Evolutionary conservation across 2,329 filamentous ascomycete species (phyloP), one percentile per base, ranked within the genome.

Genomic region (Diaporthe sp.): DNA sequence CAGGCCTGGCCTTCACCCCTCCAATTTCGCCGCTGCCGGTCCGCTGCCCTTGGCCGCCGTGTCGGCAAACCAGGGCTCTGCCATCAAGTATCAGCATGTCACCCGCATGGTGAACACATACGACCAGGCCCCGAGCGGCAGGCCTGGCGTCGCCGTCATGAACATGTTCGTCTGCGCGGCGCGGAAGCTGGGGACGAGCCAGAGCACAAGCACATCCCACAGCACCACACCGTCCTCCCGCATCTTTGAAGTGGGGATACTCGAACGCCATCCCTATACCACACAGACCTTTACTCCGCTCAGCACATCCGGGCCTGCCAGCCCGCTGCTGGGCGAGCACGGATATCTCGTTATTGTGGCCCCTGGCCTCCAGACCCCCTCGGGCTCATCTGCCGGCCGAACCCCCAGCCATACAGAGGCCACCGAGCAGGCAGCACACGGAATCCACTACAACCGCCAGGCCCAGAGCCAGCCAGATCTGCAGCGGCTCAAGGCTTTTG

Each of bases 181-280:
- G 13, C 89, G 94, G 49, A 79, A 86, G 51, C 85, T 94, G 60
- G 73, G 74, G 70, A 72, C 28, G 25, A 74, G 28, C n/a, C 74
- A 55, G 37, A 55, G 72, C 8, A 61, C 62, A 17, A 57, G 72
- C 8, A 61, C 62, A 17, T 46, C 72, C 34, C 46, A 19, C 22
- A 53, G 22, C 3, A 28, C 34, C 57, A 75, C 77, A 22, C 72
- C 77, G 60, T 75, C 79, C 67, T 60, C 67, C 62, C 42, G 57
- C 70, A 76, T 89, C 5, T 94, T 98, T 82, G 87, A 90, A 61
- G 89, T 98, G 72, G 85, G 85, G 28, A 90, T 98, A 75, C 90
- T 98, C 42, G 97, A 99, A 84, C 90, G 97, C 53, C 97, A 99
- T 84, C 96, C 97, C 0, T 98, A 92, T 84, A 98, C 97, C 1